These are phyloP conservation scores for Begonia masoniana DNA, from an alignment of 306 rosid genomes.

Conservation along the genomic window DNA sequence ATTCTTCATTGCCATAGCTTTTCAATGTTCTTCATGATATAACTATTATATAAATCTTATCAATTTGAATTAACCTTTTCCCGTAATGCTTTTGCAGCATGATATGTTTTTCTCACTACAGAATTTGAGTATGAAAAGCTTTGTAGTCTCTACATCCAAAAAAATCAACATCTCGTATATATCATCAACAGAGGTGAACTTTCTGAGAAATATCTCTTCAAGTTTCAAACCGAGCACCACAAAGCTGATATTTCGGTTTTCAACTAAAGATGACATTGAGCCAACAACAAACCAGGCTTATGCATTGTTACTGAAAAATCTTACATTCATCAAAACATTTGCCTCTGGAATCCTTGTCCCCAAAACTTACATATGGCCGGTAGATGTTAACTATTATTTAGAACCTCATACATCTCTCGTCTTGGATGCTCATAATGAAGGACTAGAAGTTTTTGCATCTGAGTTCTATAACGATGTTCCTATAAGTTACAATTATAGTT, in stretches of 20 bases:
- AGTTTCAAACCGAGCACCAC: conserved; percentile 41
- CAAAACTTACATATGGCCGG: conserved; percentile 69
- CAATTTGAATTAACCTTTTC: too few relatives aligned
- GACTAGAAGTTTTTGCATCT: conserved; percentile 60
- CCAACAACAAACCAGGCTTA: conserved; percentile 67
- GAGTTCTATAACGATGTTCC: conserved; percentile 59
- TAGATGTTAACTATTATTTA: conserved; percentile 27
- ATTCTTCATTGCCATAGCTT: not conserved
- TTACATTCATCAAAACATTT: conserved; percentile 69
- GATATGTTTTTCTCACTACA: conserved; percentile 51
- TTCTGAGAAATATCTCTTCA: conserved; percentile 50
- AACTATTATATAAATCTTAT: too few relatives aligned
- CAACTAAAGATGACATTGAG: conserved; percentile 25
- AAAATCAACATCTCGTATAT: conserved; percentile 28
- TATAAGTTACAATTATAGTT: conserved; percentile 54
- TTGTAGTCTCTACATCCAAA: conserved; percentile 35
- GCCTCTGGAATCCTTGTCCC: conserved; percentile 84
- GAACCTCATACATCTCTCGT: conserved; percentile 57
- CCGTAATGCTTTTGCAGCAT: conserved; percentile 38
- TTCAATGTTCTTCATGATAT: not conserved
- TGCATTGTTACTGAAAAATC: conserved; percentile 48
- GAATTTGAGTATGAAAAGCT: conserved; percentile 56
- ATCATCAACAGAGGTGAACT: conserved; percentile 77
- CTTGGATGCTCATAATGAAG: conserved; percentile 60
- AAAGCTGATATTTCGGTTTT: conserved; percentile 60